phyloP scores from a whole-genome alignment of 768 basidiomycete genomes.

The Lactifluus subvellereus region DNA sequence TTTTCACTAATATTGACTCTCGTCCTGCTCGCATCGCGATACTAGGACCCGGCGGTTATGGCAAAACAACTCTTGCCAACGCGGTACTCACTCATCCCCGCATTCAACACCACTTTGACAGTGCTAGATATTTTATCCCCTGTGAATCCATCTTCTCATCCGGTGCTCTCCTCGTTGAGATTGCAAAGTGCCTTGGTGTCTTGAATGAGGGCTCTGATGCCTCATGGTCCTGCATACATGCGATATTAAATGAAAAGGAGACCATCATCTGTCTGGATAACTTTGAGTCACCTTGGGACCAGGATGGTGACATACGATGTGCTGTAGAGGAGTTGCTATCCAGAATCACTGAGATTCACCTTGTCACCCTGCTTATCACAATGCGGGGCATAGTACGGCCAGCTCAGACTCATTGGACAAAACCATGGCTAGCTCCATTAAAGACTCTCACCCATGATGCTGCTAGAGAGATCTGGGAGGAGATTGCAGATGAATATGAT shows the following conservation, averaged over 20 bases:
- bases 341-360: neutral
- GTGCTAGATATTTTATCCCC: neutral
- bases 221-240: neutral
- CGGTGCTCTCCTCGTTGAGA: neutral
- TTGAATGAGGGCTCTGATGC: neutral
- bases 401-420: conserved; percentile 6
- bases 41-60: conserved; percentile 2
- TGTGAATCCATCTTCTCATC: neutral
- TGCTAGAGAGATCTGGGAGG: neutral
- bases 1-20: neutral
- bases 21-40: conserved; percentile 4
- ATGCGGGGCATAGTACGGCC: conserved; percentile 9
- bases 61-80: conserved; percentile 1
- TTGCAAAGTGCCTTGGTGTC: neutral
- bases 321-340: conserved; percentile 7
- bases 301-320: neutral
- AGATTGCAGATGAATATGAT: too few species aligned
- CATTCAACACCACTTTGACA: neutral
- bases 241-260: neutral
- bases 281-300: conserved; percentile 38
- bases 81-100: neutral
- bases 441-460: neutral
- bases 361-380: conserved; percentile 3
- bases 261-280: conserved; percentile 36
- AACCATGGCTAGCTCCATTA: neutral